Evolutionary conservation across 192 early-diverging fungal genomes (phyloP), one percentile per base, ranked within the genome.

Genomic region (Haplosporangium gracile): DNA sequence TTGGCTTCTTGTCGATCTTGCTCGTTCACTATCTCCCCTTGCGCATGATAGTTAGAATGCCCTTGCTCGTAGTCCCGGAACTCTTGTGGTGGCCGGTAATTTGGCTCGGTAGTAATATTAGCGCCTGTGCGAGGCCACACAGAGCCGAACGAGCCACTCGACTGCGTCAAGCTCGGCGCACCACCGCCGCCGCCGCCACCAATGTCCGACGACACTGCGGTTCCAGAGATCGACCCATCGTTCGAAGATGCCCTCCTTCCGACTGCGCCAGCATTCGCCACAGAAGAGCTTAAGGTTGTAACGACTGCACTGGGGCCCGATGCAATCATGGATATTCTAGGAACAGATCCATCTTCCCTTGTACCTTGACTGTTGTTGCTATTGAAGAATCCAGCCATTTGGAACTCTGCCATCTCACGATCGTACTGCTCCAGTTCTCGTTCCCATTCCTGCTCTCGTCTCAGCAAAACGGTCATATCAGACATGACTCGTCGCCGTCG

Each of bases 391-490:
- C 40, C 68, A 49, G n/a, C 34, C 34, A 49, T 34, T 15, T 65
- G 80, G 26, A 75, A 68, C 29, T 40, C 49, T 2, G 72, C 26
- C 38, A 76, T 36, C 42, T 77, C 75, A 7, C 78, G 51, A 34
- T 72, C 42, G 16, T 80, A 76, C 29, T 73, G 78, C 34, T 68
- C 75, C 32, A 80, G 38, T 9, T 80, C 83, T 34, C 78, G 49
- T 39, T 80, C 83, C 83, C 83, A 85, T 5, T 85, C 78, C 32
- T 75, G 78, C 75, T 85, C 83, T n/a, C 78, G 32, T 43, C 83
- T 13, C 70, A 85, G 9, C 16, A 85, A 60, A 68, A 80, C 78
- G 7, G 75, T 24, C 74, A 85, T 80, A 55, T 85, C 83, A 8
- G 83, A 80, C 78, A 85, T 73, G 22, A 85, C 75, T 11, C 83